Percentiles rank a stretch among this genome's conserved stretches.
These are phyloP conservation scores for Podaxis mareebaensis DNA, from an alignment of 768 basidiomycete species.

Conservation along the genomic window DNA sequence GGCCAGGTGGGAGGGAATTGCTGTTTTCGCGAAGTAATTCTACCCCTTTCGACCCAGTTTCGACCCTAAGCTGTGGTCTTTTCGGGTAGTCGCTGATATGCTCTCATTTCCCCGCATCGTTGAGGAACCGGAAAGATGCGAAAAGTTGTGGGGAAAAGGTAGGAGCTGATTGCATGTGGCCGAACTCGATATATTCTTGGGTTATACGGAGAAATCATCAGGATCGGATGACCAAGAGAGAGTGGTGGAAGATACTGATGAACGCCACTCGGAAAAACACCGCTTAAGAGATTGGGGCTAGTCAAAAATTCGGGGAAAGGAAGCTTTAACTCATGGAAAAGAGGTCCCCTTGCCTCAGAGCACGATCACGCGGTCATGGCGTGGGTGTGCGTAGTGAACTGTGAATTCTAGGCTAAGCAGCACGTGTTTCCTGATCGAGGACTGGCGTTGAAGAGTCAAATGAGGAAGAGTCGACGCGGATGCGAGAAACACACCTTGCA, in stretches of 20 bases:
- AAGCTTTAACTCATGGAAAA: background rate
- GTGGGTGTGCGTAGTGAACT: background rate
- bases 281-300: background rate
- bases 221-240: background rate
- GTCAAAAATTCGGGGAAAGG: conserved; percentile 8
- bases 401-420: background rate
- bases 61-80: background rate
- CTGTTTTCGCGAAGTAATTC: background rate
- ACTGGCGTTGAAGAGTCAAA: too few species aligned
- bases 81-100: background rate
- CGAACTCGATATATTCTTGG: background rate
- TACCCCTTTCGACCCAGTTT: background rate
- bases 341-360: background rate
- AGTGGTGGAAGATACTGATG: background rate
- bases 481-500: too few species aligned
- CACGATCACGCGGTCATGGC: background rate
- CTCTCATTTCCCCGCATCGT: conserved; percentile 7
- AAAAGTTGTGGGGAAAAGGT: conserved; percentile 1
- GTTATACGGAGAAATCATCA: conserved; percentile 3
- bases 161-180: background rate
- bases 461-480: too few species aligned
- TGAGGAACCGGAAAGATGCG: conserved; percentile 5
- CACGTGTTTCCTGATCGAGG: background rate
- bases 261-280: conserved; percentile 10
- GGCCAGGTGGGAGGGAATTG: background rate